Evolutionary conservation across 306 rosid genomes (phyloP).

Genomic region (Gleditsia sinensis): DNA sequence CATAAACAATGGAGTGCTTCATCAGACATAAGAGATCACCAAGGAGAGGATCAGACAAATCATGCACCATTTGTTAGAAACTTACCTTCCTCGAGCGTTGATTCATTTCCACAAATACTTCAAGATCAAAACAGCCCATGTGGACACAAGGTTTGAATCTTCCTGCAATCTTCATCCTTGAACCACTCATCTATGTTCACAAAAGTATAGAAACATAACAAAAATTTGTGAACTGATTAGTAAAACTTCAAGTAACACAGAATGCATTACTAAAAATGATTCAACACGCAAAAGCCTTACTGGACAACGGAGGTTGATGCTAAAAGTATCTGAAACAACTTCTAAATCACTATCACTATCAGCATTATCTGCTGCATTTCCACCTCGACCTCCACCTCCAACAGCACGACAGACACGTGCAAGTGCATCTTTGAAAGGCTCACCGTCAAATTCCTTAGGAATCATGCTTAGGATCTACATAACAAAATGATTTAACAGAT

Average conservation of each 20-base stretch:
- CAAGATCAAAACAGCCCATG: slow-evolving; percentile 98
- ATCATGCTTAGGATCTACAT: slow-evolving; percentile 67
- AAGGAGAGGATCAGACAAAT: neutral
- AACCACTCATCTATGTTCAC: slow-evolving; percentile 88
- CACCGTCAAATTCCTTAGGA: slow-evolving; percentile 91
- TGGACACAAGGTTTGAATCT: slow-evolving; percentile 95
- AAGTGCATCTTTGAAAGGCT: slow-evolving; percentile 83
- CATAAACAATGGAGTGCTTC: slow-evolving; percentile 50
- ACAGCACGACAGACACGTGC: slow-evolving; percentile 83
- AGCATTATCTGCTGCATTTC: slow-evolving; percentile 71
- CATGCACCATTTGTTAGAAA: slow-evolving; percentile 18
- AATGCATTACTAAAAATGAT: slow-evolving; percentile 8
- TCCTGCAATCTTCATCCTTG: slow-evolving; percentile 98
- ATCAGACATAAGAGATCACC: slow-evolving; percentile 18
- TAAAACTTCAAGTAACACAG: neutral
- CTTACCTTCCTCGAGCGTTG: slow-evolving; percentile 96
- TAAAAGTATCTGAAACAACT: slow-evolving; percentile 88
- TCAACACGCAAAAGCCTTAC: slow-evolving; percentile 60
- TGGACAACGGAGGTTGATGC: slow-evolving; percentile 91
- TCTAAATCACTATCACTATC: slow-evolving; percentile 97
- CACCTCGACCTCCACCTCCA: slow-evolving; percentile 92
- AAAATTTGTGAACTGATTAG: slow-evolving; percentile 26
- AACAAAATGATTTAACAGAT: slow-evolving; percentile 26
- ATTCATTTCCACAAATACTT: slow-evolving; percentile 93
- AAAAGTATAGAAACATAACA: slow-evolving; percentile 13